These are phyloP conservation scores for Dactylellina cionopaga DNA, from an alignment of 2,329 filamentous ascomycete species.

Conservation along the genomic window DNA sequence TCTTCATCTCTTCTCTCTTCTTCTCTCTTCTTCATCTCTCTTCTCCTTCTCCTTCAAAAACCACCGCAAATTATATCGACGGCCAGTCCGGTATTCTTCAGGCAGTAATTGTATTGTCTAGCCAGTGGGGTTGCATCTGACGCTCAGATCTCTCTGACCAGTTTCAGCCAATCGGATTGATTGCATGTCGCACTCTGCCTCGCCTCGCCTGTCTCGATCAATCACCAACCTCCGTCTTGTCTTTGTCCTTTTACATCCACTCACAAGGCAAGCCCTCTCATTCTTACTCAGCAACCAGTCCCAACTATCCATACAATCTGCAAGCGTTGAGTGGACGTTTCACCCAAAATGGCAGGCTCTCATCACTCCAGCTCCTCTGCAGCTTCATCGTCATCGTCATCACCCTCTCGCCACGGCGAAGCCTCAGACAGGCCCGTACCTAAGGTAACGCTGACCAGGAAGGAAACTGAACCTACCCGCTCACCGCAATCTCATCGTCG, in stretches of 20 bases:
- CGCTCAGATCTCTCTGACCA: background rate
- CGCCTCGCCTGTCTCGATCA: background rate
- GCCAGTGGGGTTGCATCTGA: background rate
- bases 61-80: too few species aligned
- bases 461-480: conserved; percentile 4
- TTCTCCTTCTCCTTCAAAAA: too few species aligned
- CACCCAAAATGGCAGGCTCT: conserved; percentile 45
- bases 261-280: background rate
- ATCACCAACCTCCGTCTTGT: conserved; percentile 1
- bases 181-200: background rate
- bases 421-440: too few species aligned
- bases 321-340: background rate
- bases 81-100: background rate
- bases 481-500: conserved; percentile 32
- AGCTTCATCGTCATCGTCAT: conserved; percentile 11
- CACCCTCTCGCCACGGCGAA: background rate
- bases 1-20: too few species aligned
- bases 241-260: background rate
- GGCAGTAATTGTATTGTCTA: too few species aligned
- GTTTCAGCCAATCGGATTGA: conserved; percentile 13
- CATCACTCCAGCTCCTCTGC: background rate
- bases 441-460: background rate
- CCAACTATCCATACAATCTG: conserved; percentile 1
- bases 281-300: conserved; percentile 19
- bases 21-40: too few species aligned